Evolutionary conservation across 495 filamentous ascomycete genomes (phyloP).

Genomic region (Hypoxylon subgilvum): DNA sequence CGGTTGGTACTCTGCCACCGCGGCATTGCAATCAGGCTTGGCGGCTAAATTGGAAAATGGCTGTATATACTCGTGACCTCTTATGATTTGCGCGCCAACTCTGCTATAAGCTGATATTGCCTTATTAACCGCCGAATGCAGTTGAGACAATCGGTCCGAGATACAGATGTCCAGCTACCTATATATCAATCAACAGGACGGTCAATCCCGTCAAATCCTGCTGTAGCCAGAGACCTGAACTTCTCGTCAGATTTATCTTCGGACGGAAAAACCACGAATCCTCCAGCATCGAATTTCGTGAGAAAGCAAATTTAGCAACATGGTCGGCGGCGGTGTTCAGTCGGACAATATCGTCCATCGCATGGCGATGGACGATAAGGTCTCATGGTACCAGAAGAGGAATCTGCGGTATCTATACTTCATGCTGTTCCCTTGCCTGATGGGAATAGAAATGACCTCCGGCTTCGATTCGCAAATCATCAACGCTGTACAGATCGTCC

Average conservation of each 20-base stretch:
- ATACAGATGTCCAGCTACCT: not conserved
- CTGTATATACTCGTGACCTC: slow-evolving; percentile 19
- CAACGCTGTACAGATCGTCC: slow-evolving; percentile 69
- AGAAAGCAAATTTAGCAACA: slow-evolving; percentile 37
- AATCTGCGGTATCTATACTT: slow-evolving; percentile 68
- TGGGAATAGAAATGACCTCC: slow-evolving; percentile 74
- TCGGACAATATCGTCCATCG: slow-evolving; percentile 58
- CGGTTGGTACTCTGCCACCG: slow-evolving; percentile 23
- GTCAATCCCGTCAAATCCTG: slow-evolving; percentile 1
- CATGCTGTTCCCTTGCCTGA: slow-evolving; percentile 67
- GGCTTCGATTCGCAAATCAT: slow-evolving; percentile 76
- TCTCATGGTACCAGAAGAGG: slow-evolving; percentile 67
- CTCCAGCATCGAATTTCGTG: not conserved
- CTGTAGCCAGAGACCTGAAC: slow-evolving; percentile 13
- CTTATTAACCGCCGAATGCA: slow-evolving; percentile 40
- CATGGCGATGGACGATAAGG: slow-evolving; percentile 59
- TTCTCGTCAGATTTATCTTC: slow-evolving; percentile 6
- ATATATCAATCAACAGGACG: slow-evolving; percentile 28
- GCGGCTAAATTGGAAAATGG: slow-evolving; percentile 38
- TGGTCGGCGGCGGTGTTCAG: slow-evolving; percentile 44
- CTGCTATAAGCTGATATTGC: slow-evolving; percentile 25
- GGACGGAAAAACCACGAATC: not conserved
- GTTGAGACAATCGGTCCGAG: slow-evolving; percentile 35
- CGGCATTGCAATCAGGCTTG: slow-evolving; percentile 32
- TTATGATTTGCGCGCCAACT: slow-evolving; percentile 23